Conservation (phyloP, 495 filamentous ascomycete species). For the Pyronema domesticum region DNA sequence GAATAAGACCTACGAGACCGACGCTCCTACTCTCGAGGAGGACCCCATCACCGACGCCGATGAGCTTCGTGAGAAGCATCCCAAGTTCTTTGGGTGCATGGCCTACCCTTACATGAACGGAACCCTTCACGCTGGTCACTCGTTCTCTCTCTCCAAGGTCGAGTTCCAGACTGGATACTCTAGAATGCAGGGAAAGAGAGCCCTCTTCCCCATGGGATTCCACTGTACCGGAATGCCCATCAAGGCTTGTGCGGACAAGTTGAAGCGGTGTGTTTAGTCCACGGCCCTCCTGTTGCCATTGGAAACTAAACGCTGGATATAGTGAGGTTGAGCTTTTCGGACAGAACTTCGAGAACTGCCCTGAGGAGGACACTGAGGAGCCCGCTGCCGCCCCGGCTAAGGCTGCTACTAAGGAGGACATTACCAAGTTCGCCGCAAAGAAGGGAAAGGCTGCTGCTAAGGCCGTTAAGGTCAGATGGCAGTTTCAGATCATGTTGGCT, state of each 20-base stretch:
- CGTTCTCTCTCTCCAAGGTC: slow-evolving; percentile 74
- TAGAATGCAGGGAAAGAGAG: slow-evolving; percentile 74
- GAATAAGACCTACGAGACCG: slow-evolving; percentile 57
- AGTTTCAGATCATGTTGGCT: slow-evolving; percentile 78
- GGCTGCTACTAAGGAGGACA: slow-evolving; percentile 40
- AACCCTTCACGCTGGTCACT: slow-evolving; percentile 78
- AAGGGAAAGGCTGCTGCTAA: slow-evolving; percentile 91
- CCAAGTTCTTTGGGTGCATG: slow-evolving; percentile 87
- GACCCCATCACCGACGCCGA: slow-evolving; percentile 52
- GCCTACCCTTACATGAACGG: slow-evolving; percentile 97
- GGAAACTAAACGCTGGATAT: slow-evolving; percentile 18
- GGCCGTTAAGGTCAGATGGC: slow-evolving; percentile 68
- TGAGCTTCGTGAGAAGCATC: slow-evolving; percentile 59
- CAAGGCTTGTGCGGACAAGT: slow-evolving; percentile 92
- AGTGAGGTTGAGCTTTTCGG: slow-evolving; percentile 85
- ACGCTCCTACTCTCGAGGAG: slow-evolving; percentile 62
- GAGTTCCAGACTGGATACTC: slow-evolving; percentile 74
- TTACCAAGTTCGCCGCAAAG: slow-evolving; percentile 80
- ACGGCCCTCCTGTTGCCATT: not conserved
- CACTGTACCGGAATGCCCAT: slow-evolving; percentile 98
- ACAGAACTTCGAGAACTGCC: slow-evolving; percentile 60
- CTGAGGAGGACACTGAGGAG: slow-evolving; percentile 35
- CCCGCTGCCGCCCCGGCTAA: slow-evolving; percentile 16
- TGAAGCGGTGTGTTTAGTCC: slow-evolving; percentile 26
- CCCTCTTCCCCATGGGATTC: slow-evolving; percentile 78